Conservation (phyloP, 257 asterid species). For the Penstemon newberryi region DNA sequence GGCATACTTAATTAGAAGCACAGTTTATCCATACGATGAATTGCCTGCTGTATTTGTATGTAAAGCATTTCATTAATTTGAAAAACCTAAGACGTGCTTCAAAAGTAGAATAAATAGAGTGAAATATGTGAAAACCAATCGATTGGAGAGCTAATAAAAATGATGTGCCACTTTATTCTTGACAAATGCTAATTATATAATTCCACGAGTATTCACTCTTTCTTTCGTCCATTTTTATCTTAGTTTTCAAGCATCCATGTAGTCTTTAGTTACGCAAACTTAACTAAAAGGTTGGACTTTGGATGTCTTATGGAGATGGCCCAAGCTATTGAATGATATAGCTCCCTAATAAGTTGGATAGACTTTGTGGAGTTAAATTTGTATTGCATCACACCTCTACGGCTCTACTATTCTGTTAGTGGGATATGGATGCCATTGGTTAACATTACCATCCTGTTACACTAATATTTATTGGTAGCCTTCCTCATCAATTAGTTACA, state of each 20-base stretch:
- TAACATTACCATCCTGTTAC: not conserved
- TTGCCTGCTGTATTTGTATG: not conserved
- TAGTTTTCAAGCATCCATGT: not conserved
- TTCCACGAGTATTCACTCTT: not conserved
- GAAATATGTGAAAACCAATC: not conserved
- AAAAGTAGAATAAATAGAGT: not conserved
- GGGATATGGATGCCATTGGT: no score
- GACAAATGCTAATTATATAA: not conserved
- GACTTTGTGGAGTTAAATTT: not conserved
- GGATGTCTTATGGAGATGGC: not conserved
- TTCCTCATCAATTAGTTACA: not conserved
- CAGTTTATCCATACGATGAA: not conserved
- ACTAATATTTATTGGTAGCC: not conserved
- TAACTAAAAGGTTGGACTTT: conserved; percentile 1
- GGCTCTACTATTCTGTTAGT: no score
- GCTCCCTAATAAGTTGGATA: not conserved
- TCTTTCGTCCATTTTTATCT: not conserved
- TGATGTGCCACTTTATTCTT: not conserved
- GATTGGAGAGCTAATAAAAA: not conserved
- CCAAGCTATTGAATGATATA: not conserved
- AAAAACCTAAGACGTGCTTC: not conserved
- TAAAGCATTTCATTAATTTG: not conserved
- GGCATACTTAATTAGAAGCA: not conserved
- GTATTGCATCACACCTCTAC: not conserved
- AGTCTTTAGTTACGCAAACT: conserved; percentile 2